phyloP scores from a whole-genome alignment of 768 basidiomycete genomes.

The Lactifluus piperatus region DNA sequence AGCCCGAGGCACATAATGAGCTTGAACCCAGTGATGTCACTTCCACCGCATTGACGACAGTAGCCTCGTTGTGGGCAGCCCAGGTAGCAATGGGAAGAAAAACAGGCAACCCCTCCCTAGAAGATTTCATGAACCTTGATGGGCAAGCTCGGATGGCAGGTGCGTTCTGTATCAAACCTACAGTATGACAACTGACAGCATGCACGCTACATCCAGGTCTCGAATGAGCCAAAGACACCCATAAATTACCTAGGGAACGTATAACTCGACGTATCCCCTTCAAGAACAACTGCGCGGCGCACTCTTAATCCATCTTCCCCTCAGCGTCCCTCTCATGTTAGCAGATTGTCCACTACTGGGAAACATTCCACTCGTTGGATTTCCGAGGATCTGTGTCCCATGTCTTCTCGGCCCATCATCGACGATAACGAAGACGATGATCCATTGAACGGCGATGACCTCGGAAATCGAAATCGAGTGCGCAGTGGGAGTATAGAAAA shows the following conservation, averaged over 20 bases:
- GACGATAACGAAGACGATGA: slow-evolving; percentile 25
- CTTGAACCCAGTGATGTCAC: slow-evolving; percentile 36
- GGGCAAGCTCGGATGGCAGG: slow-evolving; percentile 35
- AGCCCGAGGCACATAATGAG: slow-evolving; percentile 20
- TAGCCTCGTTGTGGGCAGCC: slow-evolving; percentile 50
- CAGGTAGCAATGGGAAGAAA: slow-evolving; percentile 30
- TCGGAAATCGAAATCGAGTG: slow-evolving; percentile 41
- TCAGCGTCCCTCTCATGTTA: slow-evolving; percentile 27
- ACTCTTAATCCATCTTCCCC: slow-evolving; percentile 21
- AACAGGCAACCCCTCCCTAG: slow-evolving; percentile 44
- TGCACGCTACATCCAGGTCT: not conserved
- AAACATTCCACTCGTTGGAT: slow-evolving; percentile 47
- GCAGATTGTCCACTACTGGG: slow-evolving; percentile 36
- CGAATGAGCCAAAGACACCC: slow-evolving; percentile 18
- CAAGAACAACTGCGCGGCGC: slow-evolving; percentile 16
- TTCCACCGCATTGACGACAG: slow-evolving; percentile 51
- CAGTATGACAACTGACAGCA: not conserved
- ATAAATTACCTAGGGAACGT: slow-evolving; percentile 16
- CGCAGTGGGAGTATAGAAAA: slow-evolving; percentile 68
- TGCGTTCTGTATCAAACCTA: slow-evolving; percentile 22
- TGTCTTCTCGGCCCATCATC: slow-evolving; percentile 20
- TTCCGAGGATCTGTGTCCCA: slow-evolving; percentile 36
- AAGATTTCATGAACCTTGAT: slow-evolving; percentile 36
- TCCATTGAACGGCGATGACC: slow-evolving; percentile 2
- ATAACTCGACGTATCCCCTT: slow-evolving; percentile 16